Evolutionary conservation across 1,284 basidiomycete species (phyloP).

Genomic region (Moesziomyces globuligerus): DNA sequence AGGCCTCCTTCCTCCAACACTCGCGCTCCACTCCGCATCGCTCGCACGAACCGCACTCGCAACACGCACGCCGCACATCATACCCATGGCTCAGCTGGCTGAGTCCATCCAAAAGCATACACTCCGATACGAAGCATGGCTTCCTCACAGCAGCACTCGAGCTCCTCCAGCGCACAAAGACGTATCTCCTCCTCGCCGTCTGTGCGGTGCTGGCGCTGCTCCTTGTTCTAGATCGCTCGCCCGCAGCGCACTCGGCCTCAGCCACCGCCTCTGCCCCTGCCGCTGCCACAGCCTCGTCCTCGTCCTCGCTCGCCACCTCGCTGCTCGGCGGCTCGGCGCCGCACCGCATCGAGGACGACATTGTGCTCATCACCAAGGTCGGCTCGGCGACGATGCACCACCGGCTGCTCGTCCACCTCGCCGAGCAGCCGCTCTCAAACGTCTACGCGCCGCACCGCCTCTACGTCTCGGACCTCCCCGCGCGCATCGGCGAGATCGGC

Average conservation of each 20-base stretch:
- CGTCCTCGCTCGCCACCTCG: too few relatives aligned
- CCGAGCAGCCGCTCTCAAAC: conserved; percentile 6
- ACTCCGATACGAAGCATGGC: background rate
- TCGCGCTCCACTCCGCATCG: background rate
- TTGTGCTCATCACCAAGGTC: conserved; percentile 45
- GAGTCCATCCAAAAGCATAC: background rate
- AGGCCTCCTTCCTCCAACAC: background rate
- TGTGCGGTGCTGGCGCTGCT: conserved; percentile 15
- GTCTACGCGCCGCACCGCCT: conserved; percentile 25
- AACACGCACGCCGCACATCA: too few relatives aligned
- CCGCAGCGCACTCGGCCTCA: background rate
- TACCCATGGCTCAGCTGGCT: background rate
- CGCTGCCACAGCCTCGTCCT: background rate
- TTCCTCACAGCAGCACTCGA: background rate
- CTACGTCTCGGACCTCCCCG: conserved; percentile 33
- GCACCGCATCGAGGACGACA: conserved; percentile 34
- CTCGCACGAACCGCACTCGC: background rate
- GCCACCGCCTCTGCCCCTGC: background rate
- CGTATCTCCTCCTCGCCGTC: conserved; percentile 8
- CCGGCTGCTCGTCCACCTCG: conserved; percentile 31
- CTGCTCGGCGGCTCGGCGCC: too few relatives aligned
- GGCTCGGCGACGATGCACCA: conserved; percentile 35
- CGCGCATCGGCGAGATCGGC: conserved; percentile 16
- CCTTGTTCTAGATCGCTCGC: conserved; percentile 1
- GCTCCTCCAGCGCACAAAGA: conserved; percentile 1